These are phyloP conservation scores for Pinus tabuliformis DNA, from an alignment of 75 land plant genomes.

Conservation along the genomic window DNA sequence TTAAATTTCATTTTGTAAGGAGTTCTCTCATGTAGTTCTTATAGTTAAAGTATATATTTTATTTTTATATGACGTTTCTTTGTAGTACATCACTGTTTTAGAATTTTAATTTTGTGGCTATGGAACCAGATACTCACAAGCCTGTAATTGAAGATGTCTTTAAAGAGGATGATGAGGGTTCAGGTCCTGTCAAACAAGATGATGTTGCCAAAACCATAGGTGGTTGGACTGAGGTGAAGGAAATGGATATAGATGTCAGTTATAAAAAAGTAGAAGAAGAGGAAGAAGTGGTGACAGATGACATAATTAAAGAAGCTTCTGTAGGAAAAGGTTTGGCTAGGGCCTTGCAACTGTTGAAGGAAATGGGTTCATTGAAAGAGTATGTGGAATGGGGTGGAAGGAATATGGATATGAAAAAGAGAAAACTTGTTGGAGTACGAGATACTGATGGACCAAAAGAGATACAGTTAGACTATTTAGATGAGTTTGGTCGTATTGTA, in stretches of 20 bases:
- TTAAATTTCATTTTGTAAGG: slow-evolving; percentile 2
- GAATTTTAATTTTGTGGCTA: not conserved
- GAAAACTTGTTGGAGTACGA: slow-evolving; percentile 90
- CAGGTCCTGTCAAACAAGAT: slow-evolving; percentile 32
- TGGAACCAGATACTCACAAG: slow-evolving; percentile 49
- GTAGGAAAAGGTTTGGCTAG: slow-evolving; percentile 96
- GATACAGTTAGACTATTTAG: slow-evolving; percentile 80
- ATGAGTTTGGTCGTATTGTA: slow-evolving; percentile 97
- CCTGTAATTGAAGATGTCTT: slow-evolving; percentile 79
- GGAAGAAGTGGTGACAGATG: slow-evolving; percentile 54
- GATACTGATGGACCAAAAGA: slow-evolving; percentile 68
- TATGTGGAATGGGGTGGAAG: slow-evolving; percentile 96
- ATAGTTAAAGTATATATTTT: not conserved
- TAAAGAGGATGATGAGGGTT: slow-evolving; percentile 67
- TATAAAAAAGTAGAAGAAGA: slow-evolving; percentile 21
- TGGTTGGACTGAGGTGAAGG: slow-evolving; percentile 71
- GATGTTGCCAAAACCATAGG: slow-evolving; percentile 27
- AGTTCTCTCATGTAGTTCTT: not conserved
- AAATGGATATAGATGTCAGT: slow-evolving; percentile 14
- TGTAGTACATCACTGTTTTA: not conserved
- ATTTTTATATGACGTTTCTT: not conserved
- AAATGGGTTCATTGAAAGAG: slow-evolving; percentile 89
- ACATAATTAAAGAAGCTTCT: slow-evolving; percentile 65
- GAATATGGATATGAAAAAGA: slow-evolving; percentile 98
- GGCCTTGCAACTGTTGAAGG: slow-evolving; percentile 75